A percentile compares a stretch with the other conserved stretches of the same genome.
phyloP scores from a whole-genome alignment of 352 stramenopile genomes.

The Phytopythium helicoides region DNA sequence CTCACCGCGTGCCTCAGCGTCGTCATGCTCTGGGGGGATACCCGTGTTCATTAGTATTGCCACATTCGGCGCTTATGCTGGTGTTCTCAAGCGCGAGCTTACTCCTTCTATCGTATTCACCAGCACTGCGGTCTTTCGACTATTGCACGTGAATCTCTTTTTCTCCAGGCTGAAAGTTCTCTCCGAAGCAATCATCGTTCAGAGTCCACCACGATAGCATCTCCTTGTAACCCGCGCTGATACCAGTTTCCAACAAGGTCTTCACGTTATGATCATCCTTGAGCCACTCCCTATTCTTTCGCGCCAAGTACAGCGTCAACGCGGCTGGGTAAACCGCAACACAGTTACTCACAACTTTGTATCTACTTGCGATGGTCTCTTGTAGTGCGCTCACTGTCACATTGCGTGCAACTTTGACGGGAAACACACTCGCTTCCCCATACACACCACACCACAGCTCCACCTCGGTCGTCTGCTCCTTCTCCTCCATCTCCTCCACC shows the following conservation, averaged over 20 bases:
- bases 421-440: slow-evolving; percentile 14
- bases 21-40: slow-evolving; percentile 41
- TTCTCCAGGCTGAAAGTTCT: too few species aligned
- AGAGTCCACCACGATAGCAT: too few species aligned
- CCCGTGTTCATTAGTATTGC: slow-evolving; percentile 43
- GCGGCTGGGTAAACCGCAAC: too few species aligned
- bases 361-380: not conserved
- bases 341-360: too few species aligned
- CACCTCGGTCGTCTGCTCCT: slow-evolving; percentile 11
- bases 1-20: slow-evolving; percentile 27
- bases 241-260: too few species aligned
- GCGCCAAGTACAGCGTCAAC: too few species aligned
- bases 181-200: too few species aligned
- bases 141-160: slow-evolving; percentile 6
- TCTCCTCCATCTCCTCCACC: too few species aligned
- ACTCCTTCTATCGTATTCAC: slow-evolving; percentile 66
- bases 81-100: slow-evolving; percentile 81
- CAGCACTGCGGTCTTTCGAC: slow-evolving; percentile 67
- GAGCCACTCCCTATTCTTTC: too few species aligned
- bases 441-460: slow-evolving; percentile 13
- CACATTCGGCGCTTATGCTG: slow-evolving; percentile 42
- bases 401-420: slow-evolving; percentile 11
- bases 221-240: too few species aligned
- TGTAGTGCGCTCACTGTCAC: slow-evolving; percentile 11
- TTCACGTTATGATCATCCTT: too few species aligned